Evolutionary conservation across 2,329 filamentous ascomycete species (phyloP).

Genomic region (Trichoderma endophyticum): DNA sequence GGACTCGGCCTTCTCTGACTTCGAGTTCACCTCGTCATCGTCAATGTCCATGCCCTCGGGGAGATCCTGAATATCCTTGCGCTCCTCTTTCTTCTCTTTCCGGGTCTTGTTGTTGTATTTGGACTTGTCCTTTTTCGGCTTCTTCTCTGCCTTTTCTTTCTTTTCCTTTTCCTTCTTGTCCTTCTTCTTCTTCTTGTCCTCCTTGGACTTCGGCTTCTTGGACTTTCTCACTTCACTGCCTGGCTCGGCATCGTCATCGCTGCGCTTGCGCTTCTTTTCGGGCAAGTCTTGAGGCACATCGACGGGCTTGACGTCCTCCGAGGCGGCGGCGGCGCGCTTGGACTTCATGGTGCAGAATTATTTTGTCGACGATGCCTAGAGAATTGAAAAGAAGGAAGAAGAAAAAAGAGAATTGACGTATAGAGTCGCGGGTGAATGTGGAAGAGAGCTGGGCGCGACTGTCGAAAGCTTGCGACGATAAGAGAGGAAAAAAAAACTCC

Average conservation of each 20-base stretch:
- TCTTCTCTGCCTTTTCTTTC: conserved; percentile 39
- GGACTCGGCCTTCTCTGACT: conserved; percentile 36
- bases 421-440: background rate
- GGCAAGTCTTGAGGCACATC: conserved; percentile 26
- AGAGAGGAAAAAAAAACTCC: background rate
- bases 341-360: conserved; percentile 32
- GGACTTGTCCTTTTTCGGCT: conserved; percentile 41
- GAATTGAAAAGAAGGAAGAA: background rate
- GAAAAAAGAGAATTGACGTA: background rate
- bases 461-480: background rate
- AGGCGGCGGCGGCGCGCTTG: conserved; percentile 34
- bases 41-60: conserved; percentile 34
- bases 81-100: conserved; percentile 42
- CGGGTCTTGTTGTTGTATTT: conserved; percentile 40
- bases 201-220: conserved; percentile 35
- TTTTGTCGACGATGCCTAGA: background rate
- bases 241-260: conserved; percentile 26
- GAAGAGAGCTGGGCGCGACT: background rate
- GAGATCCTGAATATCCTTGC: conserved; percentile 38
- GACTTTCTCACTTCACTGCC: conserved; percentile 29
- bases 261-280: conserved; percentile 38
- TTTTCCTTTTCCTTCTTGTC: conserved; percentile 37
- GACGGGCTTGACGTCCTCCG: conserved; percentile 29
- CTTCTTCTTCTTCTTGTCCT: conserved; percentile 38
- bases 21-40: conserved; percentile 30